Evolutionary conservation across 1,284 basidiomycete species (phyloP).

Genomic region (Moesziomyces globuligerus): DNA sequence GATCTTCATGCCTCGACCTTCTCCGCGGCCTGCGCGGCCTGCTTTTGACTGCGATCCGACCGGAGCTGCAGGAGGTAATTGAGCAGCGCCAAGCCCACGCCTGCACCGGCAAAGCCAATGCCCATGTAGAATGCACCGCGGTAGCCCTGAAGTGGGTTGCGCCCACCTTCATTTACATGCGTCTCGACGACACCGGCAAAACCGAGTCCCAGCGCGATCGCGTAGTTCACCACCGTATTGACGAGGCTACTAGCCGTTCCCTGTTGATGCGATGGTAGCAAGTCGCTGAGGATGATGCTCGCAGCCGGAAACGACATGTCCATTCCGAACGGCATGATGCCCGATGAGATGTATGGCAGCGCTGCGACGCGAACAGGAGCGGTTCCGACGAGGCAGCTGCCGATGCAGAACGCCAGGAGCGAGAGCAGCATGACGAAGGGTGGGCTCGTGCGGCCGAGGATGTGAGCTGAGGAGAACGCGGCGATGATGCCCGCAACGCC

Average conservation of each 20-base stretch:
- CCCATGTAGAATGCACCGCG: conserved; percentile 46
- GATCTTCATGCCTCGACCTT: background rate
- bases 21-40: background rate
- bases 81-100: conserved; percentile 26
- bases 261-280: conserved; percentile 46
- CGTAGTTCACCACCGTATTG: conserved; percentile 58
- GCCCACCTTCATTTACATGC: conserved; percentile 42
- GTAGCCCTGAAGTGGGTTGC: conserved; percentile 25
- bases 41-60: background rate
- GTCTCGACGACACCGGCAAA: conserved; percentile 55
- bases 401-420: conserved; percentile 47
- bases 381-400: conserved; percentile 33
- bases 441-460: conserved; percentile 33
- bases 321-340: conserved; percentile 51
- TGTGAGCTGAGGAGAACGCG: conserved; percentile 34
- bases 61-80: conserved; percentile 28
- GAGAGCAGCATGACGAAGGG: conserved; percentile 46
- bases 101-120: conserved; percentile 36
- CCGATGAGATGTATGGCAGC: conserved; percentile 31
- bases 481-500: conserved; percentile 43
- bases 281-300: conserved; percentile 48
- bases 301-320: conserved; percentile 53
- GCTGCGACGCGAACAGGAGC: conserved; percentile 27
- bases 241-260: conserved; percentile 53
- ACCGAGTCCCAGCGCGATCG: conserved; percentile 53